Percentiles rank a stretch among this genome's conserved stretches.
Conservation (phyloP, 2,329 filamentous ascomycete species). For the Alternaria brassicae region DNA sequence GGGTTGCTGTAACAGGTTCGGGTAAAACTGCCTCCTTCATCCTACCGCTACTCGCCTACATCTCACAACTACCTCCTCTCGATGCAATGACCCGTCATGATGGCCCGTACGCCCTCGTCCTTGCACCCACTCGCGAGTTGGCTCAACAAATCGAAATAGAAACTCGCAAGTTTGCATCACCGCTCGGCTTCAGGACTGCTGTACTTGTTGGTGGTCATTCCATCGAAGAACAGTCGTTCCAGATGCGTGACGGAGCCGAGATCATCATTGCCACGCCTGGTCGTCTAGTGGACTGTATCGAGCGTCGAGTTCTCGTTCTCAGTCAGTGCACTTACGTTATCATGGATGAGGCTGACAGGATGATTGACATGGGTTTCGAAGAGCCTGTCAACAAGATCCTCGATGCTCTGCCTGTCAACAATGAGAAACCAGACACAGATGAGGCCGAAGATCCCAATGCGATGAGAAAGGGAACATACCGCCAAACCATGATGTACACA, state of each 20-base stretch:
- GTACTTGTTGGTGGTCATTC: conserved; percentile 98
- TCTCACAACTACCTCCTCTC: conserved; percentile 84
- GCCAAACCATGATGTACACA: conserved; percentile 99
- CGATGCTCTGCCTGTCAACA: conserved; percentile 86
- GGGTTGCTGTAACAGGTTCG: conserved; percentile 96
- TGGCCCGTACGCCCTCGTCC: conserved; percentile 94
- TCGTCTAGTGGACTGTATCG: conserved; percentile 95
- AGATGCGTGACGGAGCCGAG: conserved; percentile 88
- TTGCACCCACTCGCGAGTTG: conserved; percentile 95
- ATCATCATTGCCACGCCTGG: conserved; percentile 99
- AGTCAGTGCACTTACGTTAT: conserved; percentile 98
- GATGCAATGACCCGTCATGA: conserved; percentile 89
- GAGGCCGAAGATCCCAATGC: conserved; percentile 83
- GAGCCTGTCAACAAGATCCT: conserved; percentile 98
- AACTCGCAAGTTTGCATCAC: conserved; percentile 88
- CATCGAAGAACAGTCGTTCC: conserved; percentile 91
- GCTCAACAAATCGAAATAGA: conserved; percentile 97
- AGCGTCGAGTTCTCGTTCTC: conserved; percentile 87
- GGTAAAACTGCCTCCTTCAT: conserved; percentile 98
- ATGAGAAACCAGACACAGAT: conserved; percentile 94
- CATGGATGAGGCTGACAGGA: conserved; percentile 99
- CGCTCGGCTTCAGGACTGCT: conserved; percentile 91
- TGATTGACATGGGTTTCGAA: conserved; percentile 98
- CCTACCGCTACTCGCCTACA: conserved; percentile 91
- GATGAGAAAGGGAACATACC: conserved; percentile 88